Evolutionary conservation across 2,329 filamentous ascomycete species (phyloP), one percentile per base, ranked within the genome.

Genomic region (Rhynchosporium secalis): DNA sequence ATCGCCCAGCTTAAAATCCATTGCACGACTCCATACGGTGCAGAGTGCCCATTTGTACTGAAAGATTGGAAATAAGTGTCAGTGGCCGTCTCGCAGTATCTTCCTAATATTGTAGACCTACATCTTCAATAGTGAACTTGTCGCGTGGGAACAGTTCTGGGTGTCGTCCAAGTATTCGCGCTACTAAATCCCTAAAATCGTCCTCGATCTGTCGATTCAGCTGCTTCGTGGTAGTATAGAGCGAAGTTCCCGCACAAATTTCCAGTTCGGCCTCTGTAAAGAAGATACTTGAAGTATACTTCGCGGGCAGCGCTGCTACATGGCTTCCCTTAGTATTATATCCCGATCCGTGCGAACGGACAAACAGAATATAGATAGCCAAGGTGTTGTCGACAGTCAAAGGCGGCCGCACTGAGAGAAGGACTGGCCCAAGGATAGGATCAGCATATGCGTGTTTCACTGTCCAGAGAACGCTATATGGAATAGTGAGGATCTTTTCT

Each of bases 401-500:
- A 49, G 58, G 58, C 58, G 58, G 58, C 58, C 40, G 49, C 49
- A 49, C 29, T 26, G 51, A 61, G 58, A 61, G 58, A 61, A 61
- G 58, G 49, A 41, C 49, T 61, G 58, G 58, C 58, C 58, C 58
- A 61, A 61, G 49, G 58, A 61, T 3, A 41, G 58, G 58, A 48
- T 61, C 58, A 61, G 58, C 51, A 61, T 56, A 56, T 61, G 58
- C 58, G 58, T 61, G 58, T 61, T 61, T 26, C 12, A 61, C 58
- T 61, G 58, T 61, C 58, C 58, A 61, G 58, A 61, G 58, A 61
- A 61, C 49, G 58, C 49, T 41, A 56, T 56, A 49, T 61, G 58
- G 58, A 56, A 61, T 61, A 49, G 58, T 61, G 58, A 61, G 49
- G 56, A 61, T 55, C 58, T 56, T 61, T 61, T 61, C 58, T 61